phyloP scores from a whole-genome alignment of 108 stramenopile genomes.

The Pseudonitzschia pungens region DNA sequence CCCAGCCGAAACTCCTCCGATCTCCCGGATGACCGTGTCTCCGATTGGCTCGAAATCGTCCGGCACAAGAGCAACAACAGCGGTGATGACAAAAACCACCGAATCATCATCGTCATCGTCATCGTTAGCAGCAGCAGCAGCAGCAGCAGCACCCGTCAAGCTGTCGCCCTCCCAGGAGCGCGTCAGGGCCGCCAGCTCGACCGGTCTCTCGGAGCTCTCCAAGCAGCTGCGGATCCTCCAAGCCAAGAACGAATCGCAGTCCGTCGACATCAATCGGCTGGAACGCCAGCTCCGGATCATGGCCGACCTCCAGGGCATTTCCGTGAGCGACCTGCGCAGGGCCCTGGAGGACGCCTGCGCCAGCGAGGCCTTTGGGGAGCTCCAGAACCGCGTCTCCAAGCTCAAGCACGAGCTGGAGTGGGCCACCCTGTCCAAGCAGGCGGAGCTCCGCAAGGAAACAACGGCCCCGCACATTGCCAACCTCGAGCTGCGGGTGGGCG shows the following conservation, averaged over 20 bases:
- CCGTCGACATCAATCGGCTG: conserved; percentile 62
- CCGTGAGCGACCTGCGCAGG: conserved; percentile 52
- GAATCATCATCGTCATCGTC: no score
- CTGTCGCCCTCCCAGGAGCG: conserved; percentile 33
- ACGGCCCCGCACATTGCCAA: conserved; percentile 48
- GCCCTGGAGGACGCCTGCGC: conserved; percentile 67
- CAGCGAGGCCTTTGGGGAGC: conserved; percentile 68
- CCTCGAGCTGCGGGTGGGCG: conserved; percentile 72
- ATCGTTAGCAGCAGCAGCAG: no score
- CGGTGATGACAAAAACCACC: no score
- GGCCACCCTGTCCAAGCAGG: conserved; percentile 37
- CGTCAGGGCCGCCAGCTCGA: conserved; percentile 27
- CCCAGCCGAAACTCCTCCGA: neutral
- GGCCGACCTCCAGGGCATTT: conserved; percentile 66
- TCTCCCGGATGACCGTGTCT: neutral
- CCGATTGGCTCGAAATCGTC: no score
- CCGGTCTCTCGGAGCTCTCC: conserved; percentile 66
- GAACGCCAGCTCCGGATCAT: conserved; percentile 71
- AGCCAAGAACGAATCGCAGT: conserved; percentile 59
- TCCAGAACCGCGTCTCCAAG: conserved; percentile 52
- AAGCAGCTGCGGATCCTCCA: conserved; percentile 72
- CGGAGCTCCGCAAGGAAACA: conserved; percentile 41
- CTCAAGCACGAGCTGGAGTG: conserved; percentile 58
- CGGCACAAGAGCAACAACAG: no score
- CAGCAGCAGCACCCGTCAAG: neutral